These are phyloP conservation scores for Osmanthus fragrans DNA, from an alignment of 257 asterid genomes.

Conservation along the genomic window DNA sequence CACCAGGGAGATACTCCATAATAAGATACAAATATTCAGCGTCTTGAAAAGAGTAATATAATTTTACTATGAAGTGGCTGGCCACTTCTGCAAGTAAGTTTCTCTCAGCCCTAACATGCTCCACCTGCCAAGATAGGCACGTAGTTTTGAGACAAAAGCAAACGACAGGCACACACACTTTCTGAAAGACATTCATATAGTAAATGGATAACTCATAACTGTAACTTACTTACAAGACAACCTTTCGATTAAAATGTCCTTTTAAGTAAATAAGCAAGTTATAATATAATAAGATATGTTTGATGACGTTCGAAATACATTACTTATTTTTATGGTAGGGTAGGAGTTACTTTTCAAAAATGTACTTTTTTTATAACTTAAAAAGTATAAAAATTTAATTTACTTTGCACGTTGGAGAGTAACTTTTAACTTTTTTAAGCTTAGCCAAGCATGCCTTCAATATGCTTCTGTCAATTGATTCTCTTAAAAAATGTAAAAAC, in stretches of 20 bases:
- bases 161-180: constrained; percentile 1
- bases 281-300: not conserved
- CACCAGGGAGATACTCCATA: constrained; percentile 99
- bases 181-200: not conserved
- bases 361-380: not conserved
- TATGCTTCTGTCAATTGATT: not conserved
- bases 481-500: not conserved
- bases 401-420: not conserved
- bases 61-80: constrained; percentile 89
- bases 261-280: not conserved
- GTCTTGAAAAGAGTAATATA: constrained; percentile 95
- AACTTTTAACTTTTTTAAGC: not conserved
- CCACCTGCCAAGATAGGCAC: constrained; percentile 54
- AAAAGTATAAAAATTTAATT: not conserved
- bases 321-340: not conserved
- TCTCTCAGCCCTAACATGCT: constrained; percentile 96
- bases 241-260: not conserved
- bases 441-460: not conserved
- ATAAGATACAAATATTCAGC: constrained; percentile 83
- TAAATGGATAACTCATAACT: not conserved
- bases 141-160: constrained; percentile 16
- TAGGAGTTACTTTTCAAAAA: not conserved
- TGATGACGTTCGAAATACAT: not conserved
- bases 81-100: constrained; percentile 94
- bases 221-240: not conserved